Evolutionary conservation across 1,284 basidiomycete species (phyloP), one percentile per base, ranked within the genome.

Genomic region (Melampsora americana): DNA sequence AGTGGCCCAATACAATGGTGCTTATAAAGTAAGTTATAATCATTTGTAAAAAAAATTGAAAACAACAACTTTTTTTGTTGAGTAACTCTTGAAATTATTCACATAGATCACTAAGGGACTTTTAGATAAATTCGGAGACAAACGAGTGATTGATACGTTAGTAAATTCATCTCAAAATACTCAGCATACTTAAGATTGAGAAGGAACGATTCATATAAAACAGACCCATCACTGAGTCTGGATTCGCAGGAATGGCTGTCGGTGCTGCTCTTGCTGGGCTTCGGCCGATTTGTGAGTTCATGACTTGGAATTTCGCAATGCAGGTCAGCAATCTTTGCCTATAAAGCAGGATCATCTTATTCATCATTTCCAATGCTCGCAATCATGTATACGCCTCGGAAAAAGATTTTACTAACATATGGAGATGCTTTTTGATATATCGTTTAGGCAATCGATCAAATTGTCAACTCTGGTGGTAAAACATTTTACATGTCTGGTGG

Each of bases 401-500:
- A 14, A 73, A 23, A 16, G 30, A 23, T 26, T 0, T 2, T 18
- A 5, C 53, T 56, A 20, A 56, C 53, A n/a, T 23, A 23, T 23
- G 20, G 20, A n/a, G 28, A 30, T 30, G 12, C 42, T 14, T 44
- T 44, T 44, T 44, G 12, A 20, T 23, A 42, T 48, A 79, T 80
- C 76, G 66, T 81, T 83, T 85, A 88, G 85, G 94, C 95, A 78
- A 99, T 99, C 83, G 96, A 99, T 85, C 96, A 99, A 84, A 98
- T 99, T 80, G 92, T 99, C 85, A 99, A 99, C 89, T 98, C 95
- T n/a, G 96, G 92, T 78, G 96, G 92, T 80, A 99, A 99, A 88
- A 99, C 96, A 14, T 94, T 97, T 86, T 99, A 99, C 89, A 99
- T 99, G 96, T 98, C 95, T 62, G 96, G 95, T 78, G 96, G 96